Evolutionary conservation across 2,329 filamentous ascomycete species (phyloP), one percentile per base, ranked within the genome.

Genomic region (Epichloe sylvatica): DNA sequence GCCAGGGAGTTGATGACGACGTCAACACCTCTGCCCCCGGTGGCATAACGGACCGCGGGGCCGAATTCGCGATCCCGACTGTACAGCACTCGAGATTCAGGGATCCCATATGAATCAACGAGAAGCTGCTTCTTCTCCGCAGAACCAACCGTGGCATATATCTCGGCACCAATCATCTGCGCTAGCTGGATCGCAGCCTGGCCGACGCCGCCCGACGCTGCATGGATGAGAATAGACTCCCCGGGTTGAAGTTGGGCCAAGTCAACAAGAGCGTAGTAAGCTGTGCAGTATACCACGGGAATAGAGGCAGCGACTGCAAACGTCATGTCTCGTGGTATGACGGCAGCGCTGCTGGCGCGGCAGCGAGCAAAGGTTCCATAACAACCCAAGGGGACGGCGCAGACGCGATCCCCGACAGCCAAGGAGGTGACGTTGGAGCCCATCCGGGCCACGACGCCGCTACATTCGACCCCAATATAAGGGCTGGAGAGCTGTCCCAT

Each of bases 1-100:
- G 37, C 45, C 13, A 47, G 36, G 68, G 68, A 71, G 56, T 73
- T 67, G 57, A 90, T 81, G 13, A 84, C 82, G 0, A 80, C 79
- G 64, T 90, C 84, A 1, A 83, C 83, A 11, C 85, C 85, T 3
- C 57, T 63, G 12, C 75, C 76, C 0, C 52, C 50, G 0, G 67
- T 70, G 2, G 54, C 55, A 25, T 21, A 56, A 47, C 30, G 50
- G 37, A n/a, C 54, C 6, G 25, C 51, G 45, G 2, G 50, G 44
- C 0, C 54, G 23, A 65, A 64, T 15, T 52, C 53, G 4, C 52
- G 38, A 34, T 60, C 56, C 34, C 59, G 51, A 36, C 54, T 59
- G 45, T 57, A 60, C 45, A 64, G 62, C 30, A 64, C 59, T 34
- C 49, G 59, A 39, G 62, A 58, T 3, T 63, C 58, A 0, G 65